Evolutionary conservation across 345 rosid genomes (phyloP).

Genomic region (Odontarrhena argentea): DNA sequence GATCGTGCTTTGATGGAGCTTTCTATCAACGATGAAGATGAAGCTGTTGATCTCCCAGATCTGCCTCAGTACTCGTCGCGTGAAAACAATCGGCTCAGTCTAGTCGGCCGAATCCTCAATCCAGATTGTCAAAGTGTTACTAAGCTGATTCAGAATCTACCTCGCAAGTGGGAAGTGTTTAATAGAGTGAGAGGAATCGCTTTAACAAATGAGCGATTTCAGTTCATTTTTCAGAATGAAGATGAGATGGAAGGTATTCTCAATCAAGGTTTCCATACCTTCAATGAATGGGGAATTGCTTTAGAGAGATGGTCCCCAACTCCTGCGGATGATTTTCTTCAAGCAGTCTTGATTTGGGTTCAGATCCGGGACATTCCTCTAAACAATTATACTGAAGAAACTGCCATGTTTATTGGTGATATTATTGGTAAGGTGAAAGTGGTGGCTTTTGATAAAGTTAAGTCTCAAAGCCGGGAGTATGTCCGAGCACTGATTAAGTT

Average conservation of each 20-base stretch:
- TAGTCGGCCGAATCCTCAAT: not conserved
- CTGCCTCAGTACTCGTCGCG: not conserved
- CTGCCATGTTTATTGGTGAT: no score
- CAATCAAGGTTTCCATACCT: not conserved
- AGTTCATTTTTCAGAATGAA: not conserved
- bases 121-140: not conserved
- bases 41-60: fast-evolving
- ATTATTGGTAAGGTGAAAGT: no score
- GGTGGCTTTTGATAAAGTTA: no score
- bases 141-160: not conserved
- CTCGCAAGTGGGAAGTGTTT: not conserved
- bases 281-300: not conserved
- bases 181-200: not conserved
- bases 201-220: not conserved
- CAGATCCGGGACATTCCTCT: no score
- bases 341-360: no score
- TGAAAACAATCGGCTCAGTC: fast-evolving
- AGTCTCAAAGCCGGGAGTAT: no score
- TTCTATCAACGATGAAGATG: not conserved
- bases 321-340: no score
- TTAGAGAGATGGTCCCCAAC: no score
- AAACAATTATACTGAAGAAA: no score
- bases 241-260: not conserved
- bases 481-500: no score
- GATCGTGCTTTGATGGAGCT: not conserved